Conservation (phyloP, 2,329 filamentous ascomycete genomes). For the Xylaria sp. region DNA sequence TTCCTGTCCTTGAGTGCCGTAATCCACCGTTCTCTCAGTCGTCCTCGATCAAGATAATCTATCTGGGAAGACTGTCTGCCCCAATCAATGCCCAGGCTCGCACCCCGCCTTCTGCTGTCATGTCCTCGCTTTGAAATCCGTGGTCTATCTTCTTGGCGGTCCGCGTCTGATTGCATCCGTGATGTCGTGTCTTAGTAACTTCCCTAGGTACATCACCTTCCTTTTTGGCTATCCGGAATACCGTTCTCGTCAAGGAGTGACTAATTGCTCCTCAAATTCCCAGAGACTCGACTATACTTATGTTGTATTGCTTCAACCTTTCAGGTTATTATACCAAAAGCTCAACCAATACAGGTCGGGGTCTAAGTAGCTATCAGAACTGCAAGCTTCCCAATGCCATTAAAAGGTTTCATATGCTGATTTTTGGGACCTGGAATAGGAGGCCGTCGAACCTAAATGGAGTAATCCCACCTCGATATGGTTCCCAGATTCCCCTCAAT, state of each 20-base stretch:
- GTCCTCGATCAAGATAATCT: not conserved
- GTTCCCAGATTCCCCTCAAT: too few relatives aligned
- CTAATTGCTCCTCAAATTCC: too few relatives aligned
- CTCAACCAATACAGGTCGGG: too few relatives aligned
- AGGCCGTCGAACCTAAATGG: too few relatives aligned
- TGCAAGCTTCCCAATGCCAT: too few relatives aligned
- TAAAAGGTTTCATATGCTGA: too few relatives aligned
- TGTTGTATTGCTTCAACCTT: too few relatives aligned
- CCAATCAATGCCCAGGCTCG: not conserved
- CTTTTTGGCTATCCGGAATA: not conserved
- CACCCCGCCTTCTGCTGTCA: not conserved
- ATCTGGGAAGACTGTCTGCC: not conserved
- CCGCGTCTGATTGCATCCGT: not conserved
- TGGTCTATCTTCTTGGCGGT: not conserved
- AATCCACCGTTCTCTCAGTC: not conserved
- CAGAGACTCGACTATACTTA: too few relatives aligned
- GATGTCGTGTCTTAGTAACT: constrained; percentile 1
- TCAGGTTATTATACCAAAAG: too few relatives aligned
- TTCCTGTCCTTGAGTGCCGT: not conserved
- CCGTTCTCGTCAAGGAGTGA: not conserved
- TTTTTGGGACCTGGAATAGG: too few relatives aligned
- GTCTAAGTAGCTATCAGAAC: too few relatives aligned
- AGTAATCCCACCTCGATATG: too few relatives aligned
- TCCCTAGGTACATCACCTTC: not conserved
- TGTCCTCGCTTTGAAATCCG: not conserved